A percentile compares a stretch with the other conserved stretches of the same genome.
These are phyloP conservation scores for Kazachstania bromeliacearum DNA, from an alignment of 805 yeast genomes.

Conservation along the genomic window DNA sequence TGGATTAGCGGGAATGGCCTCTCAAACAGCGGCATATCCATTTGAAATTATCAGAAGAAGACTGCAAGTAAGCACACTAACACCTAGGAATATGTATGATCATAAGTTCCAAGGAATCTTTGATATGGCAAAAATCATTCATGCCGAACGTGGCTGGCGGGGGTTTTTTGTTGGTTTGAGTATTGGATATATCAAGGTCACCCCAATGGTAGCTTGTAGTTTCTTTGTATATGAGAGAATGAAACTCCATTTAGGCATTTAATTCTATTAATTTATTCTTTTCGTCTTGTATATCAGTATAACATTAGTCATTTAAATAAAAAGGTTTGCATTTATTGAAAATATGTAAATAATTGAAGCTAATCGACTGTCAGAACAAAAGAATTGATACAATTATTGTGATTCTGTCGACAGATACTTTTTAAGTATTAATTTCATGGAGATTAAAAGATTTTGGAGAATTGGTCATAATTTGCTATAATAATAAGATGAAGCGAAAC, in stretches of 20 bases:
- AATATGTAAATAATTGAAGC: too few species aligned
- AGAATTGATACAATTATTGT: too few species aligned
- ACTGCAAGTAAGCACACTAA: conserved; percentile 87
- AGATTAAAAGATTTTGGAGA: too few species aligned
- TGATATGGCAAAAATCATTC: conserved; percentile 44
- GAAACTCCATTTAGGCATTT: conserved; percentile 59
- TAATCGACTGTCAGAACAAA: too few species aligned
- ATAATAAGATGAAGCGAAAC: too few species aligned
- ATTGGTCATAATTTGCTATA: too few species aligned
- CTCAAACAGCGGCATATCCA: conserved; percentile 96
- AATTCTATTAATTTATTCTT: too few species aligned
- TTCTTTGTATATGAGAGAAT: conserved; percentile 88
- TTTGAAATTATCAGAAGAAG: conserved; percentile 90
- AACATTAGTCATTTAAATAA: too few species aligned
- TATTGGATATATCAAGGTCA: conserved; percentile 89
- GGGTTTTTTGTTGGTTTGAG: conserved; percentile 93
- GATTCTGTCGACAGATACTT: too few species aligned
- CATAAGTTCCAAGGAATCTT: conserved; percentile 27
- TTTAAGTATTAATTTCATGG: too few species aligned
- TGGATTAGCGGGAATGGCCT: conserved; percentile 88
- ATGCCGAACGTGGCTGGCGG: conserved; percentile 62
- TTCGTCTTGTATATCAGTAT: too few species aligned
- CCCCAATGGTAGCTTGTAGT: conserved; percentile 96
- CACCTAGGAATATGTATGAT: conserved; percentile 44
- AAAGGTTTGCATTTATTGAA: too few species aligned